A percentile compares a stretch with the other conserved stretches of the same genome.
phyloP scores from a whole-genome alignment of 805 yeast genomes.

The Starmera quercuum region DNA sequence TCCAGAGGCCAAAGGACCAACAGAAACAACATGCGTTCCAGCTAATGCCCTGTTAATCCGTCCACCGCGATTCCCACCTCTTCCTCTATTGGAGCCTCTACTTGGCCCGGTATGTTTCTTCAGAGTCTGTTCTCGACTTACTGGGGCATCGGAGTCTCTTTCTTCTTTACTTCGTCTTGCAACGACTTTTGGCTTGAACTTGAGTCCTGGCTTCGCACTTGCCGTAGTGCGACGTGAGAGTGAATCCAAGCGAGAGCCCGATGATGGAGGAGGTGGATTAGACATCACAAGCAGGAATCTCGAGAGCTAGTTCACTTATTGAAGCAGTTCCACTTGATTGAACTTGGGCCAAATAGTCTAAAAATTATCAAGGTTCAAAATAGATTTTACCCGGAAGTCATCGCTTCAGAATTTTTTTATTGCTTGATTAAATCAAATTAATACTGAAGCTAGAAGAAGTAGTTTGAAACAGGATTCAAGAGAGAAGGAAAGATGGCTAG shows the following conservation, averaged over 20 bases:
- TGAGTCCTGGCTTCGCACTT: slow-evolving; percentile 43
- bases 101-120: slow-evolving; percentile 3
- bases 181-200: slow-evolving; percentile 83
- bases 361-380: too few species aligned
- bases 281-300: too few species aligned
- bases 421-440: neutral
- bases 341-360: too few species aligned
- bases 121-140: slow-evolving; percentile 5
- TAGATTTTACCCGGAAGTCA: slow-evolving; percentile 2
- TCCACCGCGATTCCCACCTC: slow-evolving; percentile 17
- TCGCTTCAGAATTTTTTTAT: slow-evolving; percentile 1
- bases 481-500: slow-evolving; percentile 11
- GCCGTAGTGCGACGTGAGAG: slow-evolving; percentile 22
- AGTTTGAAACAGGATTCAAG: neutral
- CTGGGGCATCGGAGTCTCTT: slow-evolving; percentile 68
- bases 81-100: slow-evolving; percentile 9
- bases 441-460: neutral
- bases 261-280: too few species aligned
- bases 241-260: slow-evolving; percentile 31
- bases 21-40: slow-evolving; percentile 56
- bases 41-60: slow-evolving; percentile 19
- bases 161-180: slow-evolving; percentile 81
- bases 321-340: too few species aligned
- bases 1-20: slow-evolving; percentile 72
- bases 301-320: too few species aligned